These are phyloP conservation scores for Alternaria infectoria DNA, from an alignment of 2,329 filamentous ascomycete genomes.

Conservation along the genomic window DNA sequence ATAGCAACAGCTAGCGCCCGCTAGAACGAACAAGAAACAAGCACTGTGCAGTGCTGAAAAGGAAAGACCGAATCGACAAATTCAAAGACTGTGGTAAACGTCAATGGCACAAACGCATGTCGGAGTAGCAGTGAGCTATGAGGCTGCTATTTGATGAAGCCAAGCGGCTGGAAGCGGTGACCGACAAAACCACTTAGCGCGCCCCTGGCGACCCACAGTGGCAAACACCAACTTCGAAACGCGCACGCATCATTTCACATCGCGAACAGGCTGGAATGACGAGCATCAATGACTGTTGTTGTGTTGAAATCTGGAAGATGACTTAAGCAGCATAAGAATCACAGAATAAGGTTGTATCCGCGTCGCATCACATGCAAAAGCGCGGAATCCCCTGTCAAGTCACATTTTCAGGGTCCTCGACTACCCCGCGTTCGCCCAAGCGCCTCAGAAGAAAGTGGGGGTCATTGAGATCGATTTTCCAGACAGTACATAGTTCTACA, in stretches of 20 bases:
- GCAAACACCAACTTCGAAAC: constrained; percentile 12
- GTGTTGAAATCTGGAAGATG: background rate
- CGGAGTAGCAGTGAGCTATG: background rate
- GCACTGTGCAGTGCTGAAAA: background rate
- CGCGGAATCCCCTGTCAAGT: background rate
- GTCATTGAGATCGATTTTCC: background rate
- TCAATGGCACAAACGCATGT: background rate
- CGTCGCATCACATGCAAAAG: background rate
- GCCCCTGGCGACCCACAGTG: constrained; percentile 12
- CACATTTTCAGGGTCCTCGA: background rate
- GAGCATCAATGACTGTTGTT: background rate
- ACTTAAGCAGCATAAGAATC: background rate
- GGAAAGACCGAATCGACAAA: background rate
- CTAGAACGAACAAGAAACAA: background rate
- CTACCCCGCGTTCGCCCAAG: background rate
- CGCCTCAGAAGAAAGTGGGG: background rate
- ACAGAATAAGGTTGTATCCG: background rate
- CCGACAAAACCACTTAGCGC: constrained; percentile 11
- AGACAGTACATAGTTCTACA: background rate
- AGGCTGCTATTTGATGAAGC: background rate
- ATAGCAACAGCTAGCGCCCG: background rate
- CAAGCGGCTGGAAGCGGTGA: constrained; percentile 3
- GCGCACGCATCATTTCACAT: constrained; percentile 9
- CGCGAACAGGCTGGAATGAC: background rate
- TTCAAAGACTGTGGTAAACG: background rate